Base-by-base conservation (phyloP, 805 yeast species). In the Yarrowia porcina region DNA sequence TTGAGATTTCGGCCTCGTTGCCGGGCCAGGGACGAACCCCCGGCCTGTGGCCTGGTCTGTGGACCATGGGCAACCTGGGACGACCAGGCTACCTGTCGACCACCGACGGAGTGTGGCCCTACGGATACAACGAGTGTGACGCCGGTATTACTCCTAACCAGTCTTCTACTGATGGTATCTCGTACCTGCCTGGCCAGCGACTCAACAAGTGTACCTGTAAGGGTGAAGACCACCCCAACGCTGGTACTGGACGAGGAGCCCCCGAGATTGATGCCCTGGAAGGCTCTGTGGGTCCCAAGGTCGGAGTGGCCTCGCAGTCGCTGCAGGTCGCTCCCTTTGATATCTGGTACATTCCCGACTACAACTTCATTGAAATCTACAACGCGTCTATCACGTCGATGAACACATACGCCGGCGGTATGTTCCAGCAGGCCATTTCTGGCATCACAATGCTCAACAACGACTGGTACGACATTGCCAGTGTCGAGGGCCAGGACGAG, bases 21-120 rank as follows among this genome's bases (percentile, higher is more conserved):
- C 97, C 97, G 33, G 89, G 90, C 66, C 82, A 82, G 68, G 96
- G 96, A 69, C 77, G 83, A 63, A 80, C 86, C 30, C 78, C 87
- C 4, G 98, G 98, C 20, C 77, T 92, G 67, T 92, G 98, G 98
- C 97, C 98, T 0, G 98, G 97, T 79, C 69, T 90, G 64, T 92
- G 97, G 97, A 82, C 97, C 4, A 79, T 92, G 84, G 97, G 97
- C 47, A 92, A 92, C 71, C 79, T 92, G 67, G 98, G 88, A 27
- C 83, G 97, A 69, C 96, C 97, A 0, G 98, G 98, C 11, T 92
- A 83, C 71, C 75, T 84, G 77, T 90, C 96, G 6, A 79, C 93
- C 3, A 84, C 97, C 2, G 96, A 92, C 25, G 97, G 97, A 65
- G 87, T 89, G 27, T 92, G 98, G 98, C 97, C 98, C 4, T 92